Base-by-base conservation (phyloP, 2,329 filamentous ascomycete species). In the Sclerotinia glacialis region DNA sequence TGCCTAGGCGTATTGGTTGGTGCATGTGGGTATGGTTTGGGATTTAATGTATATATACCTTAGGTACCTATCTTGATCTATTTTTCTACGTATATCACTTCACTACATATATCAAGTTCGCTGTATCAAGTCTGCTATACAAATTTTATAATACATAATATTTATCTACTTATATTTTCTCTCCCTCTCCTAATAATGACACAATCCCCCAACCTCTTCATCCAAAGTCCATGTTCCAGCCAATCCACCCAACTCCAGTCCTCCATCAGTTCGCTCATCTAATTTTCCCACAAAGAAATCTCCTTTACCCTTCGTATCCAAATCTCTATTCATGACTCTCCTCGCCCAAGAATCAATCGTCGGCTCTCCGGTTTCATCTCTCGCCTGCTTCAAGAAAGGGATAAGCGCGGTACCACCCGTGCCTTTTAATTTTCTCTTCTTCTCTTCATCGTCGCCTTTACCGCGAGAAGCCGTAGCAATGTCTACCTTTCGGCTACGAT, bases 361-460 rank as follows among this genome's bases (percentile, higher is more conserved):
- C 1, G 93, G 92, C 78, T 98, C 94, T 21, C 92, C 91, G 0
- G 95, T 99, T 82, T 99, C 95, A 74, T 99, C 93, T 37, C 95
- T 85, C 5, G 95, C 95, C 79, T 99, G 95, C 79, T 98, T 97
- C 69, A 99, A 81, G 79, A 99, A 99, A 0, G 94, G 92, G 66
- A 99, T 97, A 66, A 99, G 81, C 0, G 93, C 91, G 0, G 95
- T 98, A 21, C 95, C 95, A 18, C 95, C 95, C 0, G 95, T 99
- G 2, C 95, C 95, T 54, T 90, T 91, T 37, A 97, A 84, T 61
- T 89, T 89, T 71, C 83, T 85, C 68, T 74, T 76, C 23, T 53
- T 67, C 34, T 49, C 59, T 37, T 56, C 70, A 74, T 80, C 80
- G 69, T 82, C 79, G 58, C 80, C 79, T 21, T 77, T 75, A 28